These are phyloP conservation scores for Monosporascus sp. DNA, from an alignment of 2,329 filamentous ascomycete species.

Conservation along the genomic window DNA sequence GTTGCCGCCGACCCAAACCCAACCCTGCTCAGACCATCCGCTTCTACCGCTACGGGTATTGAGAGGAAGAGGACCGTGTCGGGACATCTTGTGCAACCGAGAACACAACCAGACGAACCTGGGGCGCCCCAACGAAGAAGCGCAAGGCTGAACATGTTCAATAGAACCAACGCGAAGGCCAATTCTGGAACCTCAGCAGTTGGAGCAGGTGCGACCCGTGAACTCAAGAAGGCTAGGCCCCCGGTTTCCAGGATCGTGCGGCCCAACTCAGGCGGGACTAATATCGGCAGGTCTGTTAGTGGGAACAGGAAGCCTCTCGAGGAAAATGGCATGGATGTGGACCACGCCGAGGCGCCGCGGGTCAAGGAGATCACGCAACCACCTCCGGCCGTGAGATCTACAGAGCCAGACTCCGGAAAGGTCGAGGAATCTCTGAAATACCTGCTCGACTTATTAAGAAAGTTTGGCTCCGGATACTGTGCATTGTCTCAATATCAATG, in stretches of 20 bases:
- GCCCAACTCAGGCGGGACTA: slow-evolving; percentile 60
- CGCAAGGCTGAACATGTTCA: slow-evolving; percentile 64
- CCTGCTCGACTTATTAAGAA: slow-evolving; percentile 75
- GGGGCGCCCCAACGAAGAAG: slow-evolving; percentile 63
- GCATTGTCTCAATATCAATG: slow-evolving; percentile 75
- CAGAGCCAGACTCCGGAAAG: slow-evolving; percentile 52
- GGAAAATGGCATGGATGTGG: slow-evolving; percentile 62
- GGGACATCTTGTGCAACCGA: slow-evolving; percentile 61
- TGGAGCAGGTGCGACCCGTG: slow-evolving; percentile 59
- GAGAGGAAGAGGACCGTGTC: slow-evolving; percentile 91
- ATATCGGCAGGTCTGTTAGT: slow-evolving; percentile 80
- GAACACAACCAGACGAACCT: slow-evolving; percentile 54
- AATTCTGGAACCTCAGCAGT: slow-evolving; percentile 53
- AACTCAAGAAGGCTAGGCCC: slow-evolving; percentile 79
- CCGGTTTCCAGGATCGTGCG: slow-evolving; percentile 63
- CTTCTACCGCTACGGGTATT: slow-evolving; percentile 35
- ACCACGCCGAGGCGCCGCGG: slow-evolving; percentile 56
- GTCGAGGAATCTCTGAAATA: slow-evolving; percentile 71
- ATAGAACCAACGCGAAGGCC: slow-evolving; percentile 61
- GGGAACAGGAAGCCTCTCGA: slow-evolving; percentile 76
- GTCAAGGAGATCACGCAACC: slow-evolving; percentile 38
- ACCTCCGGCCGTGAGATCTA: slow-evolving; percentile 32
- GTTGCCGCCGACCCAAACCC: slow-evolving; percentile 36
- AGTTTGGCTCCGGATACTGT: slow-evolving; percentile 76
- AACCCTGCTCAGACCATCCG: slow-evolving; percentile 33